phyloP scores from a whole-genome alignment of 225 moss, liverwort and hornwort genomes.

The Antitrichia curtipendula region DNA sequence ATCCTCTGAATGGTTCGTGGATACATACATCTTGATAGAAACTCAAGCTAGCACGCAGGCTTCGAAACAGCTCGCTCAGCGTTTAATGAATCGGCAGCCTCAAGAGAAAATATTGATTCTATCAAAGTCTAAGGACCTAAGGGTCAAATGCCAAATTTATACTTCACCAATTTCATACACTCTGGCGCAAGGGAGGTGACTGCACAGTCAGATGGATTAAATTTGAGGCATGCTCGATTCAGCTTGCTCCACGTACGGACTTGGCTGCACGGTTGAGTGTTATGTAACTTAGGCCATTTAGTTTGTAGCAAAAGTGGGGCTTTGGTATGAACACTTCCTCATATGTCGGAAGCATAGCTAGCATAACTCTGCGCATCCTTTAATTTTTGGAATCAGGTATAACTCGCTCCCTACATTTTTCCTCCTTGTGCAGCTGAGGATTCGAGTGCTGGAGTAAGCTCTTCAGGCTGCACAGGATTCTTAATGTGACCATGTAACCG shows the following conservation, averaged over 20 bases:
- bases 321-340: neutral
- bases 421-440: neutral
- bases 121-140: neutral
- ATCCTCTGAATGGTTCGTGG: neutral
- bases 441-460: neutral
- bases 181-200: neutral
- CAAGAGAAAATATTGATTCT: neutral
- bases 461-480: neutral
- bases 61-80: neutral
- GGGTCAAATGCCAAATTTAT: neutral
- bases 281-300: neutral
- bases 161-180: neutral
- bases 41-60: neutral
- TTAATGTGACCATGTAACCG: neutral
- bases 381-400: neutral
- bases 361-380: neutral
- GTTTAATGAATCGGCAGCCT: neutral
- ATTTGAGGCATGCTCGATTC: neutral
- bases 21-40: neutral
- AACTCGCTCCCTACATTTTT: neutral
- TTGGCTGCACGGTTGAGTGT: neutral
- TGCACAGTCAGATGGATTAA: neutral
- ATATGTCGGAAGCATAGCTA: neutral
- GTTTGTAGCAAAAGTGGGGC: neutral
- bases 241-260: neutral